Evolutionary conservation across 2,329 filamentous ascomycete species (phyloP).

Genomic region (Thelonectria olida): DNA sequence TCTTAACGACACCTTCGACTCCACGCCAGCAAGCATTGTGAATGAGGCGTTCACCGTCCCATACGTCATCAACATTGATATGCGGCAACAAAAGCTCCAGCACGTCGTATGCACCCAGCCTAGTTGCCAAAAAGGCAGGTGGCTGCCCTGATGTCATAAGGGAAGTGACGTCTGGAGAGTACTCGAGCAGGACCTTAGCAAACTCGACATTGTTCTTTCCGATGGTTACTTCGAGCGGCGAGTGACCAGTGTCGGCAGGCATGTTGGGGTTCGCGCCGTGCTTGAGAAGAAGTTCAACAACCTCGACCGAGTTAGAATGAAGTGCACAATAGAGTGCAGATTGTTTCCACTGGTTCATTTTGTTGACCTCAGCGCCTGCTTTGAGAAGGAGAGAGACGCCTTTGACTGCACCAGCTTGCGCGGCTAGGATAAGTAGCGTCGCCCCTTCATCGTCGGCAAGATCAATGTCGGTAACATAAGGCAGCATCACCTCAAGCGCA

Average conservation of each 20-base stretch:
- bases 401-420: slow-evolving; percentile 15
- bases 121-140: slow-evolving; percentile 22
- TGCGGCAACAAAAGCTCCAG: slow-evolving; percentile 25
- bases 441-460: slow-evolving; percentile 23
- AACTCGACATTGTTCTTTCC: slow-evolving; percentile 22
- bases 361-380: slow-evolving; percentile 27
- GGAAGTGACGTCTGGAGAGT: slow-evolving; percentile 13
- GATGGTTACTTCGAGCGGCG: slow-evolving; percentile 22
- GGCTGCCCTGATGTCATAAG: slow-evolving; percentile 22
- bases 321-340: slow-evolving; percentile 29
- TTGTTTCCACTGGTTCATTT: slow-evolving; percentile 22
- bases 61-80: slow-evolving; percentile 24
- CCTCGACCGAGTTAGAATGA: slow-evolving; percentile 17
- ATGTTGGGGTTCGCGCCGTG: slow-evolving; percentile 27
- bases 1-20: slow-evolving; percentile 23
- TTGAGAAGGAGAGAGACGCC: slow-evolving; percentile 24
- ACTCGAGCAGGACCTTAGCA: slow-evolving; percentile 24
- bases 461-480: slow-evolving; percentile 25
- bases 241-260: slow-evolving; percentile 14
- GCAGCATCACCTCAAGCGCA: slow-evolving; percentile 26
- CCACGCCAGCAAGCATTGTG: slow-evolving; percentile 28
- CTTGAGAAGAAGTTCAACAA: slow-evolving; percentile 23
- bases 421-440: slow-evolving; percentile 28
- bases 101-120: slow-evolving; percentile 13
- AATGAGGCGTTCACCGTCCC: slow-evolving; percentile 21